Percentiles rank a stretch among this genome's conserved stretches.
phyloP scores from a whole-genome alignment of 192 early-diverging fungal species.

The Chytriomyces hyalinus region DNA sequence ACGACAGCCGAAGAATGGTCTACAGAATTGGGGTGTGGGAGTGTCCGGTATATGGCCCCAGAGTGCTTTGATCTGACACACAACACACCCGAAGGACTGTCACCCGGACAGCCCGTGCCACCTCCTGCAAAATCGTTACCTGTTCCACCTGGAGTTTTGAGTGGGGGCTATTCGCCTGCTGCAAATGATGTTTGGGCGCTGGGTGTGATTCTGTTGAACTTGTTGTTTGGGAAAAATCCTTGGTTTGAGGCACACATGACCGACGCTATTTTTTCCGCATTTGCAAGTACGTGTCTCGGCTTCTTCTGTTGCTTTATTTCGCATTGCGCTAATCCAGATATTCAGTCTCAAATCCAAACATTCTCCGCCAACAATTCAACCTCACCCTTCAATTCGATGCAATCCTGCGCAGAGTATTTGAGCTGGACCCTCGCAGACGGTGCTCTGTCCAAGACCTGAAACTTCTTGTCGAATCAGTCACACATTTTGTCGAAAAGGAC shows the following conservation, averaged over 20 bases:
- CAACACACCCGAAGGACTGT: constrained; percentile 46
- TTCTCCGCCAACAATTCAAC: constrained; percentile 47
- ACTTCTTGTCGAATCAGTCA: constrained; percentile 18
- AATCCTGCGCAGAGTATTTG: constrained; percentile 75
- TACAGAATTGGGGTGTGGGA: constrained; percentile 85
- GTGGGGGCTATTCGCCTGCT: constrained; percentile 63
- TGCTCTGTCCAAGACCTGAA: constrained; percentile 34
- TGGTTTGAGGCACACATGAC: constrained; percentile 63
- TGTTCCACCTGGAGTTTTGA: constrained; percentile 45
- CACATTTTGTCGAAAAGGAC: constrained; percentile 32
- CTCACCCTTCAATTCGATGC: constrained; percentile 71
- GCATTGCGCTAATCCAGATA: background rate
- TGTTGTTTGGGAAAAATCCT: constrained; percentile 84
- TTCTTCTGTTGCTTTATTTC: background rate
- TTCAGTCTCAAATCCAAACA: constrained; percentile 35
- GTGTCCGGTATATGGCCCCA: constrained; percentile 87
- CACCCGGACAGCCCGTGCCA: constrained; percentile 52
- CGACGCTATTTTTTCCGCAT: constrained; percentile 80
- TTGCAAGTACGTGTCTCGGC: constrained; percentile 27
- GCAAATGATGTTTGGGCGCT: constrained; percentile 91
- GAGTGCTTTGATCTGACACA: constrained; percentile 55
- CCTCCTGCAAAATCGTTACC: constrained; percentile 59
- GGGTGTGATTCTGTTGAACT: constrained; percentile 88
- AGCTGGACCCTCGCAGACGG: constrained; percentile 54
- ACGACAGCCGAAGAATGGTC: constrained; percentile 77